Evolutionary conservation across 2,329 filamentous ascomycete genomes (phyloP).

Genomic region (Akanthomyces muscarius): DNA sequence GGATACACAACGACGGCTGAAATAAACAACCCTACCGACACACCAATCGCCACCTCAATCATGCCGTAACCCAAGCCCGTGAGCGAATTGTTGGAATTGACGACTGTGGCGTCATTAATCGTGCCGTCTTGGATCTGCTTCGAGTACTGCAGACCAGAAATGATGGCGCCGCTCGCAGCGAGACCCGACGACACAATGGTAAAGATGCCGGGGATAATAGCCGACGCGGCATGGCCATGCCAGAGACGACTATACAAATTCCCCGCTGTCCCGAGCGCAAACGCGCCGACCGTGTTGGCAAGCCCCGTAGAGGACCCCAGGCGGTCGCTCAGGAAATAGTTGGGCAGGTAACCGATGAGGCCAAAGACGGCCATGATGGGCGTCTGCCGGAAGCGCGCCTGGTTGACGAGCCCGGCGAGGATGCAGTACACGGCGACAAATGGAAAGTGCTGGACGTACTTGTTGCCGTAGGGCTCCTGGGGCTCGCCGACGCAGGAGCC

Average conservation of each 20-base stretch:
- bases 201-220: conserved; percentile 16
- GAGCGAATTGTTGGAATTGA: conserved; percentile 5
- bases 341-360: conserved; percentile 12
- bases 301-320: conserved; percentile 5
- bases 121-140: conserved; percentile 1
- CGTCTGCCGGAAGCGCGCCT: conserved; percentile 13
- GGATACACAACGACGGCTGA: conserved; percentile 11
- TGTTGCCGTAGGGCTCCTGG: not conserved
- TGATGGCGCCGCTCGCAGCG: conserved; percentile 8
- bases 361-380: conserved; percentile 16
- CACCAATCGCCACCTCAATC: conserved; percentile 10
- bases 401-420: conserved; percentile 14
- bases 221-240: conserved; percentile 15
- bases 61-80: conserved; percentile 9
- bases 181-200: conserved; percentile 15
- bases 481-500: conserved; percentile 37
- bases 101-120: not conserved
- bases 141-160: conserved; percentile 7
- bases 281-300: conserved; percentile 14
- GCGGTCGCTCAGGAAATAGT: conserved; percentile 9
- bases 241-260: conserved; percentile 12
- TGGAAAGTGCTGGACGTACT: conserved; percentile 10
- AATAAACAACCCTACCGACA: conserved; percentile 9
- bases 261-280: conserved; percentile 11
- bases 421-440: conserved; percentile 15